A percentile compares a stretch with the other conserved stretches of the same genome.
Evolutionary conservation across 1,284 basidiomycete genomes (phyloP).

Genomic region (Pseudozyma hubeiensis): DNA sequence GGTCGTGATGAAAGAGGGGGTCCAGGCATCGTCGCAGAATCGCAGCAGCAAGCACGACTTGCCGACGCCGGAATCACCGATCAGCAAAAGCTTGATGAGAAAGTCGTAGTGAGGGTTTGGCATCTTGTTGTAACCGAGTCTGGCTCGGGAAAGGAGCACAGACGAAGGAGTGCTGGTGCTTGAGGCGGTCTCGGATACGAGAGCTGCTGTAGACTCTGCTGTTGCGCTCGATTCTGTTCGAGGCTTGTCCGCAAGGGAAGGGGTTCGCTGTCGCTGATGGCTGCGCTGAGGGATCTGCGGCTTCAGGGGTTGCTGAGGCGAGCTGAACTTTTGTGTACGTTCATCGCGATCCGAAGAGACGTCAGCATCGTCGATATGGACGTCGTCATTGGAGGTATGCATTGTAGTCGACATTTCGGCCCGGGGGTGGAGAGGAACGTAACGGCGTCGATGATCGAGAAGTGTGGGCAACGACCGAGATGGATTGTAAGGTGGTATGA

Average conservation of each 20-base stretch:
- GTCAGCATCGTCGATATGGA: background rate
- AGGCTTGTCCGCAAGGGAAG: constrained; percentile 12
- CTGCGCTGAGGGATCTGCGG: constrained; percentile 34
- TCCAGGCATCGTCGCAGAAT: constrained; percentile 99
- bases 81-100: constrained; percentile 64
- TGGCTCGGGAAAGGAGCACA: constrained; percentile 2
- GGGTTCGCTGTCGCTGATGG: constrained; percentile 20
- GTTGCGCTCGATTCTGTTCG: background rate
- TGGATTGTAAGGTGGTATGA: too few relatives aligned
- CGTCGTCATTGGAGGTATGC: too few relatives aligned
- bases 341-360: background rate
- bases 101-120: constrained; percentile 67
- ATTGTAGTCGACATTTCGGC: too few relatives aligned
- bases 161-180: background rate
- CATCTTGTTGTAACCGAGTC: constrained; percentile 35
- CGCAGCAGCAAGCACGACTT: constrained; percentile 98
- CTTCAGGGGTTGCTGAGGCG: constrained; percentile 11
- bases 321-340: constrained; percentile 1
- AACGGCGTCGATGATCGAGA: too few relatives aligned
- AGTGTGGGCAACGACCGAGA: too few relatives aligned
- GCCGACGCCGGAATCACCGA: constrained; percentile 74
- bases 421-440: too few relatives aligned
- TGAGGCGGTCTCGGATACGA: background rate
- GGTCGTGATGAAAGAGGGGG: constrained; percentile 98
- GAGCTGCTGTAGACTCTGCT: constrained; percentile 4